Conservation (phyloP, 140 eudicot species). For the Bidens hawaiensis region DNA sequence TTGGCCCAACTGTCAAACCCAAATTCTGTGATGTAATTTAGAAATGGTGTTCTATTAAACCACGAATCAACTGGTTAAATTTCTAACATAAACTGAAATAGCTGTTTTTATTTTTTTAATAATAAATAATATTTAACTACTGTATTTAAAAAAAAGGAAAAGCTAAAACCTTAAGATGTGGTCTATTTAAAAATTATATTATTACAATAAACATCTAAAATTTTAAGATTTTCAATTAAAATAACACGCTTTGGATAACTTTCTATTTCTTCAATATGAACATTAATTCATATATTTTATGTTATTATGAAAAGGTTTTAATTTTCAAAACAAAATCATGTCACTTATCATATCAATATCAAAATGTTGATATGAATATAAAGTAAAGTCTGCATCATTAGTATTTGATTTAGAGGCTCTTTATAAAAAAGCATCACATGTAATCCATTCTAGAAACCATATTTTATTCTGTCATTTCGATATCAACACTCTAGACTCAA, state of each 20-base stretch:
- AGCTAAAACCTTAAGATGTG: too few species aligned
- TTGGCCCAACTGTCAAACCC: too few species aligned
- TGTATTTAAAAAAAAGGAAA: too few species aligned
- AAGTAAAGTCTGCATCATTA: conserved; percentile 9
- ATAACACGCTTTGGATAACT: not conserved
- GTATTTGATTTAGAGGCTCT: conserved; percentile 1
- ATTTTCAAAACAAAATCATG: not conserved
- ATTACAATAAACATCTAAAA: not conserved
- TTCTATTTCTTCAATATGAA: not conserved
- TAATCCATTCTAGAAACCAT: not conserved
- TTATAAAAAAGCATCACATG: conserved; percentile 3
- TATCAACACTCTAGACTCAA: conserved; percentile 4
- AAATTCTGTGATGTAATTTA: too few species aligned
- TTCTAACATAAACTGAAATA: too few species aligned
- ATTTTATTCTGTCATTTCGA: conserved; percentile 11
- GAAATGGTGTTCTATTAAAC: too few species aligned
- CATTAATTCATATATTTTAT: not conserved
- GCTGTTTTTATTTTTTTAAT: too few species aligned
- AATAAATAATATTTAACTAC: too few species aligned
- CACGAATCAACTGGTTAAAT: too few species aligned
- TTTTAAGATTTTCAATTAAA: not conserved
- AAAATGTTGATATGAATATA: conserved; percentile 7
- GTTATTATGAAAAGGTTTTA: not conserved
- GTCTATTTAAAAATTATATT: too few species aligned
- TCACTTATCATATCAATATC: conserved; percentile 11